A percentile compares a stretch with the other conserved stretches of the same genome.
These are phyloP conservation scores for Penicillium nordicum DNA, from an alignment of 2,329 filamentous ascomycete genomes.

Conservation along the genomic window DNA sequence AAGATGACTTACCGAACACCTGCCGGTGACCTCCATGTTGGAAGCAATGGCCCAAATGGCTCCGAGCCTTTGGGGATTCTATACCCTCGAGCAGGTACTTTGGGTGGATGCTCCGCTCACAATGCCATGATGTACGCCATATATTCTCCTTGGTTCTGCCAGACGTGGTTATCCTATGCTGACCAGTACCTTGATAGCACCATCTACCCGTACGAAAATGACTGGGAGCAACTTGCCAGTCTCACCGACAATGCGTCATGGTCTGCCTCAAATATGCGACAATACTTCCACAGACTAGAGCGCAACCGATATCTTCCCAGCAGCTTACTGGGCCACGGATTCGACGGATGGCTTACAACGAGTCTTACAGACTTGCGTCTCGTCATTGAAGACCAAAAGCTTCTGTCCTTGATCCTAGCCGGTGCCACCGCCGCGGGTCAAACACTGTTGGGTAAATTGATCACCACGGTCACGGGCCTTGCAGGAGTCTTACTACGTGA, in stretches of 20 bases:
- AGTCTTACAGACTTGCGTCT: slow-evolving; percentile 51
- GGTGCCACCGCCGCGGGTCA: slow-evolving; percentile 53
- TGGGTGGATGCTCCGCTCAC: slow-evolving; percentile 60
- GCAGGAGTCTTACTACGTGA: slow-evolving; percentile 49
- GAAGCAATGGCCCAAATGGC: slow-evolving; percentile 49
- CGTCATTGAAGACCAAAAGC: slow-evolving; percentile 51
- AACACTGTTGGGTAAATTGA: slow-evolving; percentile 35
- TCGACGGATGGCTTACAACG: slow-evolving; percentile 56
- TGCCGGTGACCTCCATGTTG: slow-evolving; percentile 54
- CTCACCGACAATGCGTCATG: slow-evolving; percentile 60
- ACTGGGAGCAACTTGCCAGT: slow-evolving; percentile 55
- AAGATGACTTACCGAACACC: slow-evolving; percentile 58
- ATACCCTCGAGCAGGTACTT: slow-evolving; percentile 55
- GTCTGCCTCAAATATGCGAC: slow-evolving; percentile 55
- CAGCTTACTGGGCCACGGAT: slow-evolving; percentile 51
- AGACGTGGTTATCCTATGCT: not conserved
- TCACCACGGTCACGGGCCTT: slow-evolving; percentile 45
- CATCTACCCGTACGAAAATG: slow-evolving; percentile 55
- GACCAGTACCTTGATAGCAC: slow-evolving; percentile 29
- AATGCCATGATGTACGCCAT: slow-evolving; percentile 53
- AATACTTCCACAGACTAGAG: slow-evolving; percentile 54
- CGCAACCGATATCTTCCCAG: slow-evolving; percentile 50
- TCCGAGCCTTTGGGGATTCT: slow-evolving; percentile 52
- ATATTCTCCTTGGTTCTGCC: not conserved
- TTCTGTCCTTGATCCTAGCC: slow-evolving; percentile 52